A percentile compares a stretch with the other conserved stretches of the same genome.
These are phyloP conservation scores for Cryptosporidium muris DNA, from an alignment of 169 alveolate species.

Conservation along the genomic window DNA sequence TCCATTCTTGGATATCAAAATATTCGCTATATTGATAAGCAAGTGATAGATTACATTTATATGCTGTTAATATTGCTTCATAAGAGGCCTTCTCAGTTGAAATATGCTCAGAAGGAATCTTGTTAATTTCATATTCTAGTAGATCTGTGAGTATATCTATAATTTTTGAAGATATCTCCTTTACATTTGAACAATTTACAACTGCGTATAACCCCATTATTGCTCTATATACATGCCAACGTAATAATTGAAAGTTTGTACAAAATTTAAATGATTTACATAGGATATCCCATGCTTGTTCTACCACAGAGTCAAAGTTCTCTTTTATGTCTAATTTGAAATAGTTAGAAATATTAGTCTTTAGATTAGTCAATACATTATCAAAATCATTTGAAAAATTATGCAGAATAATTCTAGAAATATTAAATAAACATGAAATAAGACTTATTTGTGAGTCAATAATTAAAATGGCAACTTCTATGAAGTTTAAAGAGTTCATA, in stretches of 20 bases:
- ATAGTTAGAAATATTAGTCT: too few species aligned
- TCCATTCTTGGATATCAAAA: conserved; percentile 38
- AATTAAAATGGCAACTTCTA: conserved; percentile 30
- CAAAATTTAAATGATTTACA: conserved; percentile 32
- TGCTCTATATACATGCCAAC: conserved; percentile 31
- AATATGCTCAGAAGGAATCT: conserved; percentile 12
- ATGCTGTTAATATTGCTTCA: conserved; percentile 8
- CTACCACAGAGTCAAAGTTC: conserved; percentile 12
- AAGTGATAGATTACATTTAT: conserved; percentile 43
- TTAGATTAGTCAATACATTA: too few species aligned
- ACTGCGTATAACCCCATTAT: conserved; percentile 31
- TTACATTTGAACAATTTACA: neutral
- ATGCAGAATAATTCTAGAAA: neutral
- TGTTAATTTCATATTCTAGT: neutral
- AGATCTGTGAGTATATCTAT: neutral
- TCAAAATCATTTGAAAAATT: too few species aligned
- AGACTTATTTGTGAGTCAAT: conserved; percentile 27
- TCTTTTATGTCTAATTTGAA: neutral
- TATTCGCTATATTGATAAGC: conserved; percentile 32
- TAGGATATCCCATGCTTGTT: conserved; percentile 26
- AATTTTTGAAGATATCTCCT: neutral
- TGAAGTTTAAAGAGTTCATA: conserved; percentile 24
- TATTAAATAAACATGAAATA: conserved; percentile 22
- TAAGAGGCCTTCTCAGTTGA: conserved; percentile 1
- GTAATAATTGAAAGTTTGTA: conserved; percentile 25